Base-by-base conservation (phyloP, 2,329 filamentous ascomycete genomes). In the Ceratocystis diversiconidia region DNA sequence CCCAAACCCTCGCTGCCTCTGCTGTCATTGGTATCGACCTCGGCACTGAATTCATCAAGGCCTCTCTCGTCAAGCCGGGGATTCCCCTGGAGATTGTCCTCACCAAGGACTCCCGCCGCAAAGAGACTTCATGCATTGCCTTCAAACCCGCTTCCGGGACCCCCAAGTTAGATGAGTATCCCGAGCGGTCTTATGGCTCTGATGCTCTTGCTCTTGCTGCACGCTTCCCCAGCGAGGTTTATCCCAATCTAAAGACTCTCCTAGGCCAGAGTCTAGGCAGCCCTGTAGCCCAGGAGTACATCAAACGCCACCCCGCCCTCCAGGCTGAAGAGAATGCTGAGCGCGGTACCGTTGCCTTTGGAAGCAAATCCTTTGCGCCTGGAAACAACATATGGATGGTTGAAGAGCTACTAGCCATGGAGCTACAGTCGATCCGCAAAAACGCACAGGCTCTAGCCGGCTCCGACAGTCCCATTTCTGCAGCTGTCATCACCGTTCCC, bases 71-170 rank as follows among this genome's bases (percentile, higher is more conserved):
- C 68, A 97, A 97, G 78, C 94, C 94, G 1, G 94, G 94, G 68
- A 92, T 95, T 63, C 94, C 94, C 10, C 89, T 99, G 73, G 94
- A 99, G 70, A 97, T 99, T 70, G 92, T 99, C 74, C 83, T 96
- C 66, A 96, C 92, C 36, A 99, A 97, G 75, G 94, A 99, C 77
- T 96, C 94, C 36, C 89, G 95, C 75, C 88, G 94, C 73, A 99
- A 99, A 80, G 94, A 99, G 75, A 84, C 83, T 28, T 90, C 92
- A 1, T 92, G 91, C 52, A 85, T 99, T 70, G 88, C 90, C 55
- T 97, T 99, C 79, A 97, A 99, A 77, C 90, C 92, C 46, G 81
- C 84, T n/a, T 83, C 83, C 71, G 78, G 82, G 71, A 83, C 82
- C 65, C 79, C 84, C 67, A 90, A 82, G 72, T 79, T 79, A 70